Evolutionary conservation across 2,329 filamentous ascomycete species (phyloP).

Genomic region (Aspergillus sp.): DNA sequence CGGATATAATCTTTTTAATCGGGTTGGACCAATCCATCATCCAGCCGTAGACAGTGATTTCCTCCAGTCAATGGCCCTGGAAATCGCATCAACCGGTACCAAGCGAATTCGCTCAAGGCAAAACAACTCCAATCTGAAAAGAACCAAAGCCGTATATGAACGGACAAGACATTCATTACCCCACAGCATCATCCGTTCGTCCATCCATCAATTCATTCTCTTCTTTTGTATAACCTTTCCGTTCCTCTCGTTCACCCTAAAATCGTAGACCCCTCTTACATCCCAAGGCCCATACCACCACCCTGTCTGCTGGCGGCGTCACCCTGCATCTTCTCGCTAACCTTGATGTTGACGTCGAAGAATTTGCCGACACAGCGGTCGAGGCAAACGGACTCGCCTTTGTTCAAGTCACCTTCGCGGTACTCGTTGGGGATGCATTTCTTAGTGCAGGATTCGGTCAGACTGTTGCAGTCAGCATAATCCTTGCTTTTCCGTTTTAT

Average conservation of each 20-base stretch:
- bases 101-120: too few relatives aligned
- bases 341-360: slow-evolving; percentile 97
- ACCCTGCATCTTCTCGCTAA: slow-evolving; percentile 91
- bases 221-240: too few relatives aligned
- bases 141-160: background rate
- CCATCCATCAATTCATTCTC: background rate
- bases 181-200: background rate
- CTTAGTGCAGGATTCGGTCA: slow-evolving; percentile 79
- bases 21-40: background rate
- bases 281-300: slow-evolving; percentile 45
- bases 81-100: background rate
- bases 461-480: slow-evolving; percentile 40
- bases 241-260: too few relatives aligned
- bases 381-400: slow-evolving; percentile 96
- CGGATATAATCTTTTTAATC: slow-evolving; percentile 1
- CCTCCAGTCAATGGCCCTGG: background rate
- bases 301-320: slow-evolving; percentile 63
- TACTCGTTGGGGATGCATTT: slow-evolving; percentile 93
- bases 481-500: background rate
- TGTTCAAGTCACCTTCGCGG: slow-evolving; percentile 94
- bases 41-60: background rate
- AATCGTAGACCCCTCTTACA: slow-evolving; percentile 20
- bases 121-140: too few relatives aligned
- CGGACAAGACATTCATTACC: background rate
- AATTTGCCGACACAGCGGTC: slow-evolving; percentile 97